These are phyloP conservation scores for Cladosporium sp. DNA, from an alignment of 2,329 filamentous ascomycete species.

Conservation along the genomic window DNA sequence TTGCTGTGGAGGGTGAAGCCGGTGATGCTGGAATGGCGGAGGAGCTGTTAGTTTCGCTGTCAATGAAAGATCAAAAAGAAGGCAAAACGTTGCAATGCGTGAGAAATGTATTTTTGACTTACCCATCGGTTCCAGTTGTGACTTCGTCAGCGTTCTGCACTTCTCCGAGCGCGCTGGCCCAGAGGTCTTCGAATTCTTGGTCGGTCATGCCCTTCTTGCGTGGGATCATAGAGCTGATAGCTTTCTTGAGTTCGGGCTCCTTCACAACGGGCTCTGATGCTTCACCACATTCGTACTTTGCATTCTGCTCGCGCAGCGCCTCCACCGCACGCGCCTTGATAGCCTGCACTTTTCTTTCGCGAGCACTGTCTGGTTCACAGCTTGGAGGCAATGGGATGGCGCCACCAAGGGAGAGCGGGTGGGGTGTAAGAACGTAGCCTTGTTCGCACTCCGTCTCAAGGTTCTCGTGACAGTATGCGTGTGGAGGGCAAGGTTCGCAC, in stretches of 20 bases:
- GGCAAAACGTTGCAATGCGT: conserved; percentile 10
- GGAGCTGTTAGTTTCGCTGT: conserved; percentile 73
- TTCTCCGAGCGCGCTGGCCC: conserved; percentile 68
- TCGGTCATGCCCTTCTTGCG: conserved; percentile 78
- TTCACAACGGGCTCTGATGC: conserved; percentile 62
- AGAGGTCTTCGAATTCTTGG: conserved; percentile 88
- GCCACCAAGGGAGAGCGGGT: conserved; percentile 78
- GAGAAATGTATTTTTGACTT: conserved; percentile 38
- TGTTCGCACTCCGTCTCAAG: conserved; percentile 75
- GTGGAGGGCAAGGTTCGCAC: conserved; percentile 84
- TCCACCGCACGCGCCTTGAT: conserved; percentile 87
- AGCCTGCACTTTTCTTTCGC: conserved; percentile 77
- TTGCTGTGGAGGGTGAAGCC: conserved; percentile 66
- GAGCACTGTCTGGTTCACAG: conserved; percentile 92
- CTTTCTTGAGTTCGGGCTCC: conserved; percentile 69
- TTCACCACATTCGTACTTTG: conserved; percentile 86
- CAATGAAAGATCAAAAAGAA: conserved; percentile 10
- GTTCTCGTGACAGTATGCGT: conserved; percentile 81
- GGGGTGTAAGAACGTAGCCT: conserved; percentile 79
- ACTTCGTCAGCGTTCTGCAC: conserved; percentile 61
- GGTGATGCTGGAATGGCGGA: conserved; percentile 60
- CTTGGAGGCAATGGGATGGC: conserved; percentile 80
- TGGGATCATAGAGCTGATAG: conserved; percentile 60
- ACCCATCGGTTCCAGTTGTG: conserved; percentile 53
- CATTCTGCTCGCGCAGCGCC: conserved; percentile 76